Conservation (phyloP, 192 early-diverging fungal genomes). For the Irineochytrium annulatum region DNA sequence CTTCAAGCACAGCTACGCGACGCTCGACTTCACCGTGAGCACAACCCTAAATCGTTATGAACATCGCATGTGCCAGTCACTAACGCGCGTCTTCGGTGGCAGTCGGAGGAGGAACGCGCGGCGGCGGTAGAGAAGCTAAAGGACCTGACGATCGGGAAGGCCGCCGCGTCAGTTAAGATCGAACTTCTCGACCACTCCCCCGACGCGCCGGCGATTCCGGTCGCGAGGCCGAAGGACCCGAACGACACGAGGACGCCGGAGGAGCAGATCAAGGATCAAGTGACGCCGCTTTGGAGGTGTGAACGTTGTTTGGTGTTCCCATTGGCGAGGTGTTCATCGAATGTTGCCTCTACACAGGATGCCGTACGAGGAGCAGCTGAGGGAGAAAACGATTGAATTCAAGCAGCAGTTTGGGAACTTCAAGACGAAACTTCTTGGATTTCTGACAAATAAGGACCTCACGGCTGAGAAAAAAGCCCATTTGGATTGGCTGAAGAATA, state of each 20-base stretch:
- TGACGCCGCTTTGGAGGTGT: conserved; percentile 61
- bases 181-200: neutral
- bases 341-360: conserved; percentile 24
- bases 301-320: conserved; percentile 1
- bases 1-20: conserved; percentile 10
- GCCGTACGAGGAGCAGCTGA: conserved; percentile 58
- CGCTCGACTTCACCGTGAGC: neutral
- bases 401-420: conserved; percentile 35
- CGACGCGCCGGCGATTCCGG: conserved; percentile 5
- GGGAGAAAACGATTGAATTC: conserved; percentile 41
- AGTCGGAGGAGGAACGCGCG: conserved; percentile 31
- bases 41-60: neutral
- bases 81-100: neutral
- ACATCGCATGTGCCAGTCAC: neutral
- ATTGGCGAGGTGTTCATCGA: neutral
- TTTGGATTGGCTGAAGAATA: conserved; percentile 17
- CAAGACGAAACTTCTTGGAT: conserved; percentile 17
- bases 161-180: neutral
- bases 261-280: conserved; percentile 65
- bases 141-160: conserved; percentile 19
- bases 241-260: conserved; percentile 47
- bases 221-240: conserved; percentile 1
- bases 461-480: conserved; percentile 23
- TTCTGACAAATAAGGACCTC: conserved; percentile 23
- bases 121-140: conserved; percentile 27